These are phyloP conservation scores for Asterionellopsis glacialis DNA, from an alignment of 108 stramenopile species.

Conservation along the genomic window DNA sequence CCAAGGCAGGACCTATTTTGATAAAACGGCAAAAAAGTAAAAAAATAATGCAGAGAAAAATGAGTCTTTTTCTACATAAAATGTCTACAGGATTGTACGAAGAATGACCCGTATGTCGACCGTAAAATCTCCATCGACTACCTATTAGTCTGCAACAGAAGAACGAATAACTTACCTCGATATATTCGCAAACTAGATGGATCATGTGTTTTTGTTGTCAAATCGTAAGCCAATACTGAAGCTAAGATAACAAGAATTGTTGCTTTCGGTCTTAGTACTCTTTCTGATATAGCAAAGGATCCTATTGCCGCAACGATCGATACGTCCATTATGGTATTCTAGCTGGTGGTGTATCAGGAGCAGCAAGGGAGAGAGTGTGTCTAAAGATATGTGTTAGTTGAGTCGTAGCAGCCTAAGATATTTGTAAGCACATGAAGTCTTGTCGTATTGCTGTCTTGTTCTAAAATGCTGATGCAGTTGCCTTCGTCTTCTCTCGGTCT, in stretches of 20 bases:
- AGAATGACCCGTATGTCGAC: neutral
- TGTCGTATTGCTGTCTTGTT: too few species aligned
- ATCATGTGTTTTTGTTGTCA: conserved; percentile 55
- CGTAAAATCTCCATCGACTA: too few species aligned
- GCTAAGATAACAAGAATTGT: conserved; percentile 46
- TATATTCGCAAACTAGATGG: conserved; percentile 44
- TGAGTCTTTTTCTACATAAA: neutral
- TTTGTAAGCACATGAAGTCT: too few species aligned
- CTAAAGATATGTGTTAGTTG: too few species aligned
- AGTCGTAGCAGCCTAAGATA: too few species aligned
- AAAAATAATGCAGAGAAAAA: neutral
- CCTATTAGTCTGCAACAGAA: too few species aligned
- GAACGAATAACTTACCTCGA: conserved; percentile 23
- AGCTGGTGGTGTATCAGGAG: too few species aligned
- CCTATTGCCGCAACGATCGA: conserved; percentile 52
- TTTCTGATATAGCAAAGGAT: conserved; percentile 57
- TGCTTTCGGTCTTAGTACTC: conserved; percentile 61
- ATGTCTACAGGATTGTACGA: neutral
- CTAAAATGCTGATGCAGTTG: too few species aligned
- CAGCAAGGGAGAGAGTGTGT: too few species aligned
- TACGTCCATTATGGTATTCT: conserved; percentile 51
- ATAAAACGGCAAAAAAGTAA: neutral
- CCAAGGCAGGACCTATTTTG: conserved; percentile 56
- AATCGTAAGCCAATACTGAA: conserved; percentile 43
- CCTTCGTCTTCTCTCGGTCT: too few species aligned